A percentile compares a stretch with the other conserved stretches of the same genome.
phyloP scores from a whole-genome alignment of 768 basidiomycete species.

The Xerocomus spinulosus region DNA sequence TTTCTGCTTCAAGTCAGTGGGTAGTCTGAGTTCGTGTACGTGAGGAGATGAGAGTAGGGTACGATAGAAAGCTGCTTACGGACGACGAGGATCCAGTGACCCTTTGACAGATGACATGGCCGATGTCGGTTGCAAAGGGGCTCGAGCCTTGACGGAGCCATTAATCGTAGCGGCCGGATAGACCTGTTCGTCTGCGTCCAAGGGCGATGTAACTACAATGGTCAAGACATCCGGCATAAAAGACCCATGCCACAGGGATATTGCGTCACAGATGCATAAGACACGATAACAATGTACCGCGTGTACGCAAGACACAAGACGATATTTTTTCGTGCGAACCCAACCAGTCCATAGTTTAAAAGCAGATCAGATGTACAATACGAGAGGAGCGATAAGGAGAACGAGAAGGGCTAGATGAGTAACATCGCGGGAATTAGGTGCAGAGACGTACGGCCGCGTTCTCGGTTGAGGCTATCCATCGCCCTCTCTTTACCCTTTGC shows the following conservation, averaged over 20 bases:
- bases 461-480: slow-evolving; percentile 68
- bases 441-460: slow-evolving; percentile 66
- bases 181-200: slow-evolving; percentile 48
- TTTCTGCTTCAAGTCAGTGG: slow-evolving; percentile 65
- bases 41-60: slow-evolving; percentile 15
- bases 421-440: slow-evolving; percentile 1
- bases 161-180: slow-evolving; percentile 26
- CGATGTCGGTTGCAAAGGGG: slow-evolving; percentile 43
- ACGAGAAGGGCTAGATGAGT: slow-evolving; percentile 10
- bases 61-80: slow-evolving; percentile 35
- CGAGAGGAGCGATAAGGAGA: slow-evolving; percentile 15
- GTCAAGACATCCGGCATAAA: slow-evolving; percentile 2
- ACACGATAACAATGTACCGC: background rate
- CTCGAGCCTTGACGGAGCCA: slow-evolving; percentile 43
- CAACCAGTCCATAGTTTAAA: slow-evolving; percentile 7
- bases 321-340: slow-evolving; percentile 8
- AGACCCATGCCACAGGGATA: slow-evolving; percentile 13
- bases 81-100: slow-evolving; percentile 60
- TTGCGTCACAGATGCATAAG: slow-evolving; percentile 7
- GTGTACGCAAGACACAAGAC: background rate
- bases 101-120: slow-evolving; percentile 48
- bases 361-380: slow-evolving; percentile 2
- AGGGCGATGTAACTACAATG: slow-evolving; percentile 43
- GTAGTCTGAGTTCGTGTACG: slow-evolving; percentile 16
- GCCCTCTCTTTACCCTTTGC: slow-evolving; percentile 68